Evolutionary conservation across 331 rosid species (phyloP), one percentile per base, ranked within the genome.

Genomic region (Pyrus hybrid): DNA sequence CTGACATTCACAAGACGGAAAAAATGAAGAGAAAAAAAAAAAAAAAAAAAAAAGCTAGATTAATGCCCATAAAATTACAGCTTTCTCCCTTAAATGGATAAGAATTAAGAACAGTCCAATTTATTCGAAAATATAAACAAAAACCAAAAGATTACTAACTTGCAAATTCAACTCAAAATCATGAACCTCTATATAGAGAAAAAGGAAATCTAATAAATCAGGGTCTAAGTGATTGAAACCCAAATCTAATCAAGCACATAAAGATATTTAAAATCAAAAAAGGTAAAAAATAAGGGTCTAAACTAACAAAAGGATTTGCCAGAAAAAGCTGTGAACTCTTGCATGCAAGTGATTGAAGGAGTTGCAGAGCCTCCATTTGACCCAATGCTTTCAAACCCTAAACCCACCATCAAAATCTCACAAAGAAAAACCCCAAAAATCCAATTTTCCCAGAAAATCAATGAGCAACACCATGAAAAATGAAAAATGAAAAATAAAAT

Each of bases 371-470:
- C 67, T 37, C 76, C 68, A 43, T 72, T 72, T 37, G 26, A 25
- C 29, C 69, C 45, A 63, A 45, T 62, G 77, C 71, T 3, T 74
- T 63, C 70, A 74, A 63, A 74, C 70, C 71, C 77, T 74, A 74
- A 63, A 74, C 77, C 77, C 77, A 29, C 35, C 49, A 63, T 74
- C 62, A 45, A 74, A 74, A 28, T 74, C 60, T 12, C 22, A 35
- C 57, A 20, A 63, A 47, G 8, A n/a, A n/a, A 63, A 23, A 63
- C 14, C 70, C 67, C 45, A 22, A 25, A 32, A 13, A 41, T 30
- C 70, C 54, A 43, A 74, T 13, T 63, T 45, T 18, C 77, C 77
- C 11, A 74, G 16, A 74, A 74, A 21, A 73, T 17, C 68, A 45
- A 68, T 35, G 49, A 35, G 51, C 29, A 33, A n/a, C 49, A 32